Base-by-base conservation (phyloP, 352 stramenopile species). In the Phytophthora citrophthora region DNA sequence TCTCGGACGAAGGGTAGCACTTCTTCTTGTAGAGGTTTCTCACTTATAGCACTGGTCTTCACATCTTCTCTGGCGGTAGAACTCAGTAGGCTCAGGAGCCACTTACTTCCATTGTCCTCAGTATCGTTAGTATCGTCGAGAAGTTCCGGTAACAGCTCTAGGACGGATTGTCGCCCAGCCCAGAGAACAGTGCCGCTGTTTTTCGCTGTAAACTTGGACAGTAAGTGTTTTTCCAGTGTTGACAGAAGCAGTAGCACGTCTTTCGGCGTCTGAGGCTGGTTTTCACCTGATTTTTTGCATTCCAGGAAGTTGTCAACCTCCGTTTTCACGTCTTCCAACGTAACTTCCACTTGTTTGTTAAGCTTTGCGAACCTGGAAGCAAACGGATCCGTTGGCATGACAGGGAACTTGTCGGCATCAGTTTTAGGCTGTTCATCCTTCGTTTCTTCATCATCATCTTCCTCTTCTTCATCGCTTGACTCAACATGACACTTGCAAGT, bases 401-500 rank as follows among this genome's bases (percentile, higher is more conserved):
- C 56, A n/a, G 70, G 60, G 23, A 78, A 68, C n/a, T 49, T 44
- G 6, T 61, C 38, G 2, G 18, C 16, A 5, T 49, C 41, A 12
- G 6, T 32, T 15, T 61, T 31, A 11, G 7, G 4, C n/a, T 66
- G 45, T 1, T 23, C 39, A 26, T n/a, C 8, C 11, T 76, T 34
- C 0, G 47, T 15, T 20, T 63, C 15, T 23, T 57, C 26, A 23
- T 62, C 26, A 23, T 62, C 52, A 13, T 61, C 46, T 18, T 36
- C 61, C 6, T 49, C 62, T 45, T 83, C 76, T 43, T 89, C 77
- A 27, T 91, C 82, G 50, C 79, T 90, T 0, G 76, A 89, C 47
- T 83, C 80, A 1, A 74, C 62, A 29, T 96, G 88, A 27, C 88
- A 96, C 26, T 84, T 78, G 45, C 88, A 96, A 36, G 50, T 66